phyloP scores from a whole-genome alignment of 371 early-diverging fungal species.

The Mucor velutinosus region DNA sequence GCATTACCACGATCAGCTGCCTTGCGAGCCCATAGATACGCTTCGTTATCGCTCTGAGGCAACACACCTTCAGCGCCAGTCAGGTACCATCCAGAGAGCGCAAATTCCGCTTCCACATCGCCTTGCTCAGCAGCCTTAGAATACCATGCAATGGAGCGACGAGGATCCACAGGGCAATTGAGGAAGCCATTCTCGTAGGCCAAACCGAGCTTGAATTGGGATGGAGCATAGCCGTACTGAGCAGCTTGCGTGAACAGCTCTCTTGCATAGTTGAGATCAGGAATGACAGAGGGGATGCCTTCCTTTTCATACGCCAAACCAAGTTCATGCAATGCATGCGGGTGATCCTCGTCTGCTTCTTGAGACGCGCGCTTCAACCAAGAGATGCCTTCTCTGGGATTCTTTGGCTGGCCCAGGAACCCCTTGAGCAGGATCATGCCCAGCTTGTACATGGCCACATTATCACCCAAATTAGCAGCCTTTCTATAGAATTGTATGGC shows the following conservation, averaged over 20 bases:
- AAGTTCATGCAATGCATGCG: conserved; percentile 93
- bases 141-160: conserved; percentile 95
- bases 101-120: conserved; percentile 81
- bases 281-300: conserved; percentile 76
- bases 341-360: conserved; percentile 86
- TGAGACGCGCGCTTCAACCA: conserved; percentile 94
- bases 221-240: conserved; percentile 90
- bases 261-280: conserved; percentile 84
- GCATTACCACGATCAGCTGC: conserved; percentile 84
- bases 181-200: conserved; percentile 95
- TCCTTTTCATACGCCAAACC: conserved; percentile 86
- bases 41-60: conserved; percentile 80
- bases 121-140: conserved; percentile 89
- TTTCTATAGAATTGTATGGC: conserved; percentile 93
- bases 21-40: conserved; percentile 86
- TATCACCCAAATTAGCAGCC: conserved; percentile 92
- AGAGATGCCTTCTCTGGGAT: conserved; percentile 87
- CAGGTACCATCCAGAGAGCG: conserved; percentile 89
- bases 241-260: conserved; percentile 93
- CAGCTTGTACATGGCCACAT: conserved; percentile 95
- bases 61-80: conserved; percentile 83
- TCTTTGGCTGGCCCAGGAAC: conserved; percentile 64
- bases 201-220: conserved; percentile 91
- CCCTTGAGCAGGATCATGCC: conserved; percentile 88
- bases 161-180: conserved; percentile 86